phyloP scores from a whole-genome alignment of 1,284 basidiomycete species.

The Microbotryum intermedium region DNA sequence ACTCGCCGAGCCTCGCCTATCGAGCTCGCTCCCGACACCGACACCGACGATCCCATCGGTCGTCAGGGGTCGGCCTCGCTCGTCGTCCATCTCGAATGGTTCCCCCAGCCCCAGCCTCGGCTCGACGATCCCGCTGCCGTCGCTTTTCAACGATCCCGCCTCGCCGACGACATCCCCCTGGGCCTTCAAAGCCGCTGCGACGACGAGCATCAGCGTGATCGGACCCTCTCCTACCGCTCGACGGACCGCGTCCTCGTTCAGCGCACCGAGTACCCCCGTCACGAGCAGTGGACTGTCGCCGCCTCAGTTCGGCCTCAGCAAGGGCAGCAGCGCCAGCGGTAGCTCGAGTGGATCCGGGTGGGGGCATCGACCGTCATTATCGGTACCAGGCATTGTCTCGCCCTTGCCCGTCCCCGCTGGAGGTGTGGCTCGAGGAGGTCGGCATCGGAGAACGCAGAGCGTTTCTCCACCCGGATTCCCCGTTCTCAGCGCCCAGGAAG shows the following conservation, averaged over 20 bases:
- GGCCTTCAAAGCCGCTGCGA: neutral
- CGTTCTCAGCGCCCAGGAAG: neutral
- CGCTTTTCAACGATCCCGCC: constrained; percentile 7
- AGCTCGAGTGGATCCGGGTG: neutral
- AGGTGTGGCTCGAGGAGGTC: constrained; percentile 4
- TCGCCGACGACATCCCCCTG: neutral
- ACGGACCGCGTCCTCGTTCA: neutral
- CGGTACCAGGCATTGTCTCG: constrained; percentile 18
- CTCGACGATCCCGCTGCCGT: constrained; percentile 3
- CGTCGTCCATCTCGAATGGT: constrained; percentile 24
- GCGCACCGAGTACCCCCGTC: neutral
- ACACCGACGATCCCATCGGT: neutral
- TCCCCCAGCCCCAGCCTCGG: constrained; percentile 16
- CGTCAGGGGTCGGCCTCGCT: constrained; percentile 12
- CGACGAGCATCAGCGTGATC: too few relatives aligned
- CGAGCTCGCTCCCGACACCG: neutral
- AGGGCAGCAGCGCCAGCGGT: neutral
- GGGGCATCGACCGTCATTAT: constrained; percentile 9
- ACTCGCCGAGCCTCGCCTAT: neutral
- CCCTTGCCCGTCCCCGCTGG: constrained; percentile 15
- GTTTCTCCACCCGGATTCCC: constrained; percentile 24
- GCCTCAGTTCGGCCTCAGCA: neutral
- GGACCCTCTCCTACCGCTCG: neutral
- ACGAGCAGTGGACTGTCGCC: neutral
- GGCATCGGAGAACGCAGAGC: constrained; percentile 25